phyloP scores from a whole-genome alignment of 2,329 filamentous ascomycete species.

The Anthostomella pinea region DNA sequence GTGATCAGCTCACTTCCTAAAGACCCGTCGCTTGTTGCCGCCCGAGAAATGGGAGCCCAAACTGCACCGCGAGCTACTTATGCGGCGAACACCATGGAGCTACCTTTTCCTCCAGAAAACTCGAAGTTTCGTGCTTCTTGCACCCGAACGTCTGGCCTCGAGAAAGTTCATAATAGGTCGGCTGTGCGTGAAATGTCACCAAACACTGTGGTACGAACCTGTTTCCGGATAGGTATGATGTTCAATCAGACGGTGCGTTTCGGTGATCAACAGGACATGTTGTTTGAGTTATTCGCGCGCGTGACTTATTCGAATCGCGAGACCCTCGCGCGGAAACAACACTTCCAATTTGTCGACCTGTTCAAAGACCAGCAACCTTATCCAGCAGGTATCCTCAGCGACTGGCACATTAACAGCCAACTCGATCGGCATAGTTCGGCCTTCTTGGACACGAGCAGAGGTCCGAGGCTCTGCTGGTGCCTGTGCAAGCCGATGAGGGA shows the following conservation, averaged over 20 bases:
- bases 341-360: constrained; percentile 63
- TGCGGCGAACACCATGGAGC: neutral
- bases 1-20: constrained; percentile 14
- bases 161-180: constrained; percentile 47
- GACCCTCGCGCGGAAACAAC: constrained; percentile 47
- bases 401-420: constrained; percentile 26
- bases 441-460: constrained; percentile 19
- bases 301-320: constrained; percentile 58
- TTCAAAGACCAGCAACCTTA: constrained; percentile 58
- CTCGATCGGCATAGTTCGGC: constrained; percentile 25
- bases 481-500: constrained; percentile 27
- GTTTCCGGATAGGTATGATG: constrained; percentile 63
- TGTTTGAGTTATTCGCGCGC: constrained; percentile 63
- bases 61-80: neutral
- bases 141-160: constrained; percentile 49
- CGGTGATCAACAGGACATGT: constrained; percentile 34
- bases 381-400: constrained; percentile 25
- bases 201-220: constrained; percentile 49
- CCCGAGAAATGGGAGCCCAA: constrained; percentile 1
- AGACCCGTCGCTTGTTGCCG: constrained; percentile 6
- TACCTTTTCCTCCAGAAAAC: neutral
- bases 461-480: constrained; percentile 26
- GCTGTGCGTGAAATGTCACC: constrained; percentile 51
- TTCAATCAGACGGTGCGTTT: constrained; percentile 41
- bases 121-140: constrained; percentile 39